Percentiles rank a stretch among this genome's conserved stretches.
Conservation (phyloP, 805 yeast species). For the Yarrowia porcina region DNA sequence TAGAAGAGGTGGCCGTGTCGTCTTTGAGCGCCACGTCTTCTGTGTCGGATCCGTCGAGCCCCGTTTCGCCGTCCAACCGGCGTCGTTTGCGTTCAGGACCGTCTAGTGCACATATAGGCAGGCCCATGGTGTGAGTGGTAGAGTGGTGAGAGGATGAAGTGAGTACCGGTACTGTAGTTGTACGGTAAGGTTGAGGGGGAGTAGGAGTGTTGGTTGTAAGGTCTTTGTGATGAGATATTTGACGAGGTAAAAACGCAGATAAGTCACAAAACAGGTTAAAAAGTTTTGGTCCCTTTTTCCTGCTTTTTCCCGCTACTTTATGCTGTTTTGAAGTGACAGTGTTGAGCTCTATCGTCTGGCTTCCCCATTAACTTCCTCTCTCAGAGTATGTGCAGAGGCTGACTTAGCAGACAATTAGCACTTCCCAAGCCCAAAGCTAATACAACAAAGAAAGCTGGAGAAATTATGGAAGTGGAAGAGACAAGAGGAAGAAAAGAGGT, state of each 20-base stretch:
- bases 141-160: not conserved
- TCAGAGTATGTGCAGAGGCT: too few relatives aligned
- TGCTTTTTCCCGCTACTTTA: too few relatives aligned
- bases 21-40: not conserved
- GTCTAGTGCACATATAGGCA: conserved; percentile 3
- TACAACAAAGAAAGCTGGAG: too few relatives aligned
- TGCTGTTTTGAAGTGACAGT: not conserved
- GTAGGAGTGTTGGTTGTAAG: too few relatives aligned
- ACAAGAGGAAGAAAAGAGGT: too few relatives aligned
- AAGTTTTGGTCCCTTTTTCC: too few relatives aligned
- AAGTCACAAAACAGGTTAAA: too few relatives aligned
- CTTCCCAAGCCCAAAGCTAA: too few relatives aligned
- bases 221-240: not conserved
- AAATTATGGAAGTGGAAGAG: too few relatives aligned
- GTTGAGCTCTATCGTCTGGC: too few relatives aligned
- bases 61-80: conserved; percentile 6
- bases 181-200: not conserved
- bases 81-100: conserved; percentile 16
- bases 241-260: not conserved
- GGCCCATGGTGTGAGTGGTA: conserved; percentile 8
- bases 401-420: too few relatives aligned
- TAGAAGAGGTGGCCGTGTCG: not conserved
- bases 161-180: not conserved
- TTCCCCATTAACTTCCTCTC: too few relatives aligned
- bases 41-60: not conserved